phyloP scores from a whole-genome alignment of 2,329 filamentous ascomycete genomes.

The Dactylonectria macrodidyma region DNA sequence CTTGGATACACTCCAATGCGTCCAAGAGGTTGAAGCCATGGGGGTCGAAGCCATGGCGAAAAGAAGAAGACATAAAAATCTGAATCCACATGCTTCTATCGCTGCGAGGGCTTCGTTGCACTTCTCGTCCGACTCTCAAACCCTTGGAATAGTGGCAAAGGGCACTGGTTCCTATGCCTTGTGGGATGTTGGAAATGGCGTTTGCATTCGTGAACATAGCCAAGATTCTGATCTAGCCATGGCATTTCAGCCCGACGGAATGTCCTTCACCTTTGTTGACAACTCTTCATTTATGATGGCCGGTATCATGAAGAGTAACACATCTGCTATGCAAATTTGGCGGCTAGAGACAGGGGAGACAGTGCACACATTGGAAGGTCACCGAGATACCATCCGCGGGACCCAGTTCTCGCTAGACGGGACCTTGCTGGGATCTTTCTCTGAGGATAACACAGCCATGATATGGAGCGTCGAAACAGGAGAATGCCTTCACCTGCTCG shows the following conservation, averaged over 20 bases:
- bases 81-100: no score
- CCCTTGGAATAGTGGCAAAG: not conserved
- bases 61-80: no score
- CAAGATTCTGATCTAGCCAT: no score
- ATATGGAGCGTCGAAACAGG: slow-evolving; percentile 4
- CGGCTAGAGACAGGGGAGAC: not conserved
- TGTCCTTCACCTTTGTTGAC: not conserved
- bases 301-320: not conserved
- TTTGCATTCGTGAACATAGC: not conserved
- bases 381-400: not conserved
- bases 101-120: not conserved
- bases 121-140: slow-evolving; percentile 5
- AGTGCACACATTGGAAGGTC: not conserved
- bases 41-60: no score
- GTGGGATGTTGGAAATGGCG: not conserved
- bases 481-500: slow-evolving; percentile 1
- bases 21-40: not conserved
- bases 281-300: not conserved
- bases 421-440: not conserved
- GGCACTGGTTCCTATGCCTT: not conserved
- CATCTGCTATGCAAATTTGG: not conserved
- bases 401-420: not conserved
- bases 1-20: slow-evolving; percentile 2
- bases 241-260: fast-evolving
- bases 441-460: not conserved